These are phyloP conservation scores for Zygosaccharomyces sapae DNA, from an alignment of 1,139 yeast species.

Conservation along the genomic window DNA sequence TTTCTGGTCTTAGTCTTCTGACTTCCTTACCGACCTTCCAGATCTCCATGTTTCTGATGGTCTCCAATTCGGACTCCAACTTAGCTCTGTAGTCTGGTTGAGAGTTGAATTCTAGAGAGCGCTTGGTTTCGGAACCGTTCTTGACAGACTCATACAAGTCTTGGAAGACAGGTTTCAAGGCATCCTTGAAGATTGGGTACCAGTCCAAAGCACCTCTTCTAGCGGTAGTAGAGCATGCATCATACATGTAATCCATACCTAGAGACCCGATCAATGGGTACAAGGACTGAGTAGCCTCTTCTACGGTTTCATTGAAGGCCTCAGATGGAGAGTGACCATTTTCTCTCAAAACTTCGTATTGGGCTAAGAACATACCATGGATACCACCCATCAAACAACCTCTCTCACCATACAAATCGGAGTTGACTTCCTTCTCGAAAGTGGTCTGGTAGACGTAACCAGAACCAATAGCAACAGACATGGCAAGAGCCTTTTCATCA, in stretches of 20 bases:
- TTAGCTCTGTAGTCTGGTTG: constrained; percentile 96
- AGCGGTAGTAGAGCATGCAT: constrained; percentile 99
- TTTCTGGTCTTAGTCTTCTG: constrained; percentile 98
- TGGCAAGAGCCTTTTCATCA: constrained; percentile 97
- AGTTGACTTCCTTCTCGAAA: constrained; percentile 97
- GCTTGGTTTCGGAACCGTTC: constrained; percentile 95
- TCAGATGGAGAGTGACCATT: constrained; percentile 99
- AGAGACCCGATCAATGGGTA: constrained; percentile 98
- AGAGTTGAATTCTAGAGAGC: constrained; percentile 97
- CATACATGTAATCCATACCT: constrained; percentile 99
- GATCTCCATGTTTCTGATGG: constrained; percentile 96
- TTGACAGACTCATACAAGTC: constrained; percentile 92
- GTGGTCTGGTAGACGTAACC: constrained; percentile 99
- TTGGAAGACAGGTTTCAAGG: constrained; percentile 96
- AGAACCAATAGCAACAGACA: constrained; percentile 98
- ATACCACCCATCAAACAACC: constrained; percentile 99
- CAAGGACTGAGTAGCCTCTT: constrained; percentile 98
- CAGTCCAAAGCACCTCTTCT: constrained; percentile 99
- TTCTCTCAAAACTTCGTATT: constrained; percentile 98
- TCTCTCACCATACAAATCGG: constrained; percentile 99
- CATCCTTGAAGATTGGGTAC: constrained; percentile 98
- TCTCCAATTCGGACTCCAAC: constrained; percentile 88
- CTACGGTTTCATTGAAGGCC: constrained; percentile 99
- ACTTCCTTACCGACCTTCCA: constrained; percentile 99
- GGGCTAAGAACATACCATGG: constrained; percentile 99